Evolutionary conservation across 2,329 filamentous ascomycete genomes (phyloP), one percentile per base, ranked within the genome.

Genomic region (Penicillium vulpinum): DNA sequence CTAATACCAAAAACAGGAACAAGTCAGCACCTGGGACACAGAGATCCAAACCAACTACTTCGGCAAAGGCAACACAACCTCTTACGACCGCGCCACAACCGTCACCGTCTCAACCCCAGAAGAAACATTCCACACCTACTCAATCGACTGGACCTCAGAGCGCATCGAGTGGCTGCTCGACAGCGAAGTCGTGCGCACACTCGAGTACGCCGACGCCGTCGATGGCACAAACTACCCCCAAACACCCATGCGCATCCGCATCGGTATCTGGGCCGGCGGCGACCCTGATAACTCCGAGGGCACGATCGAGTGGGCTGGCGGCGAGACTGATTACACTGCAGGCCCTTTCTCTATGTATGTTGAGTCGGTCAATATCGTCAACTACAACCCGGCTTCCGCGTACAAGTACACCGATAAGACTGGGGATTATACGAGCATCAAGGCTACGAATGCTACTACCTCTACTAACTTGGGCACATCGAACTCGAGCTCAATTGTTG

Each of bases 41-140:
- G 62, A 70, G 43, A 70, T 77, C 41, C 92, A 97, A 77, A 90
- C 88, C 67, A 97, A 97, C 78, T 99, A 96, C 79, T 99, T 97
- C 68, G 91, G 92, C 74, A 97, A 97, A 77, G 94, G 93, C 52
- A 84, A 91, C 68, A 92, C 90, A 0, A 69, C 70, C 5, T 83
- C 84, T 13, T 96, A 94, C 78, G 91, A 96, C 78, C 89, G 93
- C 56, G 92, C 88, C 60, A 88, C 89, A 56, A 91, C 90, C 72
- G 89, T 93, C 73, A 77, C 84, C 3, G 78, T 87, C 69, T 67
- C 79, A 61, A 77, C 82, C 68, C 92, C 89, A 55, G 75, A 78
- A 63, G 70, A 72, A 24, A 63, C 62, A 21, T 78, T 76, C 68
- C 75, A 79, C 63, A 80, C 76, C 22, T 80, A 80, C 66, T 71